Conservation (phyloP, 768 basidiomycete genomes). For the Pisolithus marmoratus region DNA sequence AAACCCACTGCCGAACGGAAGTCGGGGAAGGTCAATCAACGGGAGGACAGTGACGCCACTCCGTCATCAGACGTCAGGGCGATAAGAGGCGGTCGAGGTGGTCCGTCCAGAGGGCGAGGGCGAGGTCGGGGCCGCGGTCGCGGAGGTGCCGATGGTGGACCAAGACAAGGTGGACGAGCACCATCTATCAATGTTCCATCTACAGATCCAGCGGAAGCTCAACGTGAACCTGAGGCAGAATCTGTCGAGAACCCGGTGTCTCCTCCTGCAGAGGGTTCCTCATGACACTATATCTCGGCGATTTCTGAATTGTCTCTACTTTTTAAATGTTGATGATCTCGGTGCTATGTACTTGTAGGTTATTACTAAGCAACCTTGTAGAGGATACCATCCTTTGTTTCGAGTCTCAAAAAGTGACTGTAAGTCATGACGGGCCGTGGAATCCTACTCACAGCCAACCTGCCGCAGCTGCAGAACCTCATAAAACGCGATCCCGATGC, state of each 20-base stretch:
- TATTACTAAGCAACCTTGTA: no score
- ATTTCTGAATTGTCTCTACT: not conserved
- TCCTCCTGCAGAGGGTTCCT: not conserved
- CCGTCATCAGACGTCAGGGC: conserved; percentile 12
- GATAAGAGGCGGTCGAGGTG: conserved; percentile 24
- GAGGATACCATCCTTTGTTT: no score
- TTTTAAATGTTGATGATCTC: no score
- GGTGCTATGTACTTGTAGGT: not conserved
- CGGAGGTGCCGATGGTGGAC: not conserved
- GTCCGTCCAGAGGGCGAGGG: conserved; percentile 31
- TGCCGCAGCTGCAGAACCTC: conserved; percentile 93
- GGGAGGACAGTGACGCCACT: conserved; percentile 6
- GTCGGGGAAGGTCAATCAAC: conserved; percentile 1
- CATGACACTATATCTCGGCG: not conserved
- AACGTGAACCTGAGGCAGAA: not conserved
- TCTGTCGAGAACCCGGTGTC: not conserved
- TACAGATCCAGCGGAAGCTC: not conserved
- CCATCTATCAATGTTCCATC: not conserved
- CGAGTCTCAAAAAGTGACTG: no score
- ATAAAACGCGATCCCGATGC: conserved; percentile 89
- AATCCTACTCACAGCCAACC: conserved; percentile 76
- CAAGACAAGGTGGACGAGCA: not conserved
- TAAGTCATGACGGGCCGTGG: conserved; percentile 50
- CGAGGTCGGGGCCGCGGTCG: conserved; percentile 25
- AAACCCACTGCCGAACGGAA: conserved; percentile 36